Base-by-base conservation (phyloP, 352 stramenopile species). In the Poterioochromonas sp. region DNA sequence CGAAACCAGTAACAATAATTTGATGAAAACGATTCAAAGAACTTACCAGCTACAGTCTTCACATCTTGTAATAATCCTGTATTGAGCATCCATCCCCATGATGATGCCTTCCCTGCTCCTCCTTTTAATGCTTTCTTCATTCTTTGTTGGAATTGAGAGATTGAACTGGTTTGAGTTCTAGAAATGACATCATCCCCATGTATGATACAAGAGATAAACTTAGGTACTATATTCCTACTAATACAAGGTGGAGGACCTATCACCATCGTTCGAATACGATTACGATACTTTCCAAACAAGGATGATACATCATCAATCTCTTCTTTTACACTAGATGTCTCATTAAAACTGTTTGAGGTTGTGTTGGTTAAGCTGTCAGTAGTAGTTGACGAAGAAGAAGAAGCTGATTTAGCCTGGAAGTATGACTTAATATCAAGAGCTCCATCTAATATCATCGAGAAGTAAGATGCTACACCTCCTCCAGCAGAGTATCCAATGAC, bases 131-230 rank as follows among this genome's bases (percentile, higher is more conserved):
- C 76, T 34, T 49, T 32, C 32, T 32, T 15, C 15, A 81, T n/a
- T 39, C 71, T 43, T 22, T 49, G 47, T 32, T 49, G 70, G 0
- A 81, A 64, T 20, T 39, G 20, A 29, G 11, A 0, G 1, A 81
- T 44, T 0, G 47, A 3, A 34, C 51, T 32, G 32, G 15, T 3
- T 35, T 1, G 35, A 18, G 29, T 12, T 18, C 78, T 26, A 34
- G 26, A 8, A 1, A 81, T 53, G 5, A 79, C 5, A 78, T 81
- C 78, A 64, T 81, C 78, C 0, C 78, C 78, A 37, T 65, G 53
- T 34, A 60, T 40, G 18, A 81, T 22, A 15, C 18, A 68, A 35
- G 68, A 60, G 39, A 58, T 58, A 65, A 29, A 62, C n/a, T 18
- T 11, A 22, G 69, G 69, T 11, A 76, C n/a, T 29, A 77, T 41